Evolutionary conservation across 1,284 basidiomycete species (phyloP).

Genomic region (Testicularia cyperi): DNA sequence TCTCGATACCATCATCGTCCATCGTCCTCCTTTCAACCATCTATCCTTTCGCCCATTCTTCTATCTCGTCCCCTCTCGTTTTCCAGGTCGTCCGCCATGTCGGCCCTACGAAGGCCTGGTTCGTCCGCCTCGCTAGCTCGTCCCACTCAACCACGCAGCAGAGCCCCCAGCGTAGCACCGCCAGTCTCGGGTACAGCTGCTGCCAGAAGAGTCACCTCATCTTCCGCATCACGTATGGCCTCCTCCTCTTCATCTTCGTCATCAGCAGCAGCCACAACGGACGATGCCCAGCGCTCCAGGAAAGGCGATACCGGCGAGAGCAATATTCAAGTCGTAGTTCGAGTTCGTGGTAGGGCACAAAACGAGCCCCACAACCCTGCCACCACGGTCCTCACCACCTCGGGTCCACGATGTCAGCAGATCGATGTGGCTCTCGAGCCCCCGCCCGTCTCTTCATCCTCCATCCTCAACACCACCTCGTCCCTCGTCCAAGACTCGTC

Average conservation of each 20-base stretch:
- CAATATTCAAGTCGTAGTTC: constrained; percentile 58
- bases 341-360: constrained; percentile 44
- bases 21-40: not conserved
- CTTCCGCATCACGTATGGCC: constrained; percentile 5
- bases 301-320: constrained; percentile 29
- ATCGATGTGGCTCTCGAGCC: constrained; percentile 49
- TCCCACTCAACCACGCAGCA: constrained; percentile 21
- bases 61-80: too few relatives aligned
- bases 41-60: not conserved
- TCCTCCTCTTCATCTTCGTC: constrained; percentile 13
- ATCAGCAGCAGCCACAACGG: constrained; percentile 1
- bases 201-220: constrained; percentile 16
- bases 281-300: constrained; percentile 11
- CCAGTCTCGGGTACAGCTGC: constrained; percentile 25
- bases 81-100: constrained; percentile 24
- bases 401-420: constrained; percentile 45
- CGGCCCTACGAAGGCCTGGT: constrained; percentile 21
- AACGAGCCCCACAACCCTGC: constrained; percentile 21
- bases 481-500: constrained; percentile 31
- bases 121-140: constrained; percentile 23
- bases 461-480: constrained; percentile 15
- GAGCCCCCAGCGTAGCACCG: constrained; percentile 35
- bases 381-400: constrained; percentile 38
- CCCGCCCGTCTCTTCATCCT: constrained; percentile 30
- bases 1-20: constrained; percentile 8